Evolutionary conservation across 2,329 filamentous ascomycete species (phyloP), one percentile per base, ranked within the genome.

Genomic region (Ophiostoma pallidulum): DNA sequence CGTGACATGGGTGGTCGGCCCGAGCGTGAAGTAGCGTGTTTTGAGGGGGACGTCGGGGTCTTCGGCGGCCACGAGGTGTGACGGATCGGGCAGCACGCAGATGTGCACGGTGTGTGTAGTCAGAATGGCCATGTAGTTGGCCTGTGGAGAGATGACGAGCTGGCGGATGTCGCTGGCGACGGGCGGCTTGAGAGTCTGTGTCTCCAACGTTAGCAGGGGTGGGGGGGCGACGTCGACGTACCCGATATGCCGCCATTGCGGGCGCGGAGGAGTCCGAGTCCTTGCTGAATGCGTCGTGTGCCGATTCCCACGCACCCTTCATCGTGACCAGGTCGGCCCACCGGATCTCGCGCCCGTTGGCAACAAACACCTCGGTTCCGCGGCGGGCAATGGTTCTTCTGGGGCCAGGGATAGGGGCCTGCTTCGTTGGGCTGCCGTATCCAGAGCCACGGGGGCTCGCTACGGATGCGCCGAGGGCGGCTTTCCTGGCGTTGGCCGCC

Each of bases 41-140:
- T 86, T 86, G 58, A 95, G 73, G 5, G 82, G 78, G 8, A 76
- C 73, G 40, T 66, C 71, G 9, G 76, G 73, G 40, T 67, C 71
- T 58, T 91, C 86, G 39, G 75, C 72, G 50, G 79, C 76, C 14
- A 79, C 80, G 28, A 96, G 78, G 58, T 90, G 83, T 8, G 84
- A 80, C 1, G 84, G 72, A 55, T 94, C 84, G 22, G 91, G 91
- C 4, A 97, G 73, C n/a, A 90, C 71, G 48, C 86, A 83, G 57
- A 97, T 82, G 60, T 94, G 88, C 36, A 94, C 79, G 2, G 89
- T 96, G 60, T 96, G 86, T 9, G 82, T 79, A 1, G 91, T 95
- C 43, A 91, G 70, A 47, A 97, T 83, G 5, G 90, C 90, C 49
- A 97, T 77, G 60, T 84, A 89, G 58, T 86, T 82, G 33, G 80